These are phyloP conservation scores for Calocera cornea DNA, from an alignment of 768 basidiomycete genomes.

Conservation along the genomic window DNA sequence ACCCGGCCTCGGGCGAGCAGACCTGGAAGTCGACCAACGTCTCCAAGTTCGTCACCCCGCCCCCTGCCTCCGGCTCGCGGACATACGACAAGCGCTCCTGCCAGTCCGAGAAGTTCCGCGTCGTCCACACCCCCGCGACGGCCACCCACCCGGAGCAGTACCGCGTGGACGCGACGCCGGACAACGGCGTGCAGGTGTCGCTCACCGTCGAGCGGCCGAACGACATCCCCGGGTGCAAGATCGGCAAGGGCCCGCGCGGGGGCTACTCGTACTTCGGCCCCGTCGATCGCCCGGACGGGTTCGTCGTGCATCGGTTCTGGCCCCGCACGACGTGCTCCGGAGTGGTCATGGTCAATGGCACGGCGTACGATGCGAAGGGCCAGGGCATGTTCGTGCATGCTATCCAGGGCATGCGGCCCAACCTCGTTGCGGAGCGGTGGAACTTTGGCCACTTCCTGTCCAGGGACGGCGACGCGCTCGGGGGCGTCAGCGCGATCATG, in stretches of 20 bases:
- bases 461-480: constrained; percentile 48
- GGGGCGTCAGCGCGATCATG: constrained; percentile 71
- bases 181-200: constrained; percentile 65
- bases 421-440: constrained; percentile 85
- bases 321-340: constrained; percentile 54
- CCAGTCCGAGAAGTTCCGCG: constrained; percentile 73
- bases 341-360: constrained; percentile 50
- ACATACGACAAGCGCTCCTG: constrained; percentile 67
- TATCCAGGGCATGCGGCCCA: constrained; percentile 96
- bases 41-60: constrained; percentile 60
- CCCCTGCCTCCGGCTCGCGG: constrained; percentile 31
- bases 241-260: constrained; percentile 76
- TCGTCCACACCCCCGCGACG: constrained; percentile 43
- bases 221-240: constrained; percentile 72
- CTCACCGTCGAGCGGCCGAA: constrained; percentile 58
- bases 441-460: constrained; percentile 74
- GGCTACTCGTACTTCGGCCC: constrained; percentile 86
- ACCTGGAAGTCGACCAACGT: constrained; percentile 84
- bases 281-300: constrained; percentile 55
- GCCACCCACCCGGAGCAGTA: constrained; percentile 61
- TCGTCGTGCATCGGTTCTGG: constrained; percentile 87
- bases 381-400: constrained; percentile 85
- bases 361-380: constrained; percentile 43
- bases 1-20: constrained; percentile 58
- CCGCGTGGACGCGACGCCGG: constrained; percentile 62